phyloP scores from a whole-genome alignment of 1,284 basidiomycete genomes.

The Ceratobasidium sp. region DNA sequence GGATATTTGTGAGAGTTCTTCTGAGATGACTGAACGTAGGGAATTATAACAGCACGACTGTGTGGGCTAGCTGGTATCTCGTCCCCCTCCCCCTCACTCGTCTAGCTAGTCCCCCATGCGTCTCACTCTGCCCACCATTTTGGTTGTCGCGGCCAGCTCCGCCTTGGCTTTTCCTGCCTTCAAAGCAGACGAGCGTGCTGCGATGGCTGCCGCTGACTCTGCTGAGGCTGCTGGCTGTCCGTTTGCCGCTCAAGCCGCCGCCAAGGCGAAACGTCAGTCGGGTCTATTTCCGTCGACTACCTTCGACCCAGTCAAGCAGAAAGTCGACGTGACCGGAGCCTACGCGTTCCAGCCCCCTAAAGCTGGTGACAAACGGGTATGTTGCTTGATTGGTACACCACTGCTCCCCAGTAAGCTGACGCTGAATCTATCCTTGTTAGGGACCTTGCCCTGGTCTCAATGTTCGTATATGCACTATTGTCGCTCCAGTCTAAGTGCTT shows the following conservation, averaged over 20 bases:
- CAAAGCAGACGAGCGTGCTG: conserved; percentile 6
- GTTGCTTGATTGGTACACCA: neutral
- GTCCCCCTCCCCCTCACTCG: neutral
- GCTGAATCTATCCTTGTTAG: neutral
- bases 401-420: neutral
- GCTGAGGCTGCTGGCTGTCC: conserved; percentile 6
- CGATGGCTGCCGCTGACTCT: neutral
- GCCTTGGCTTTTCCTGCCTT: conserved; percentile 21
- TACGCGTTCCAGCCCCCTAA: conserved; percentile 30
- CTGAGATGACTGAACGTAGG: too few species aligned
- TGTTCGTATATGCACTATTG: conserved; percentile 8
- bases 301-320: conserved; percentile 36
- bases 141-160: neutral
- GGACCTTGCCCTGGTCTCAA: conserved; percentile 41
- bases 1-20: neutral
- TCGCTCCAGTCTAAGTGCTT: neutral
- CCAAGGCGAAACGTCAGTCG: conserved; percentile 13
- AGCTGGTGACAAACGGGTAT: conserved; percentile 16
- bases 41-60: too few species aligned
- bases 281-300: neutral
- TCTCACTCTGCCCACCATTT: neutral
- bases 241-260: conserved; percentile 1
- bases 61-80: too few species aligned
- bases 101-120: neutral
- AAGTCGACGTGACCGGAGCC: conserved; percentile 24